These are phyloP conservation scores for Begonia peltatifolia DNA, from an alignment of 306 rosid species.

Conservation along the genomic window DNA sequence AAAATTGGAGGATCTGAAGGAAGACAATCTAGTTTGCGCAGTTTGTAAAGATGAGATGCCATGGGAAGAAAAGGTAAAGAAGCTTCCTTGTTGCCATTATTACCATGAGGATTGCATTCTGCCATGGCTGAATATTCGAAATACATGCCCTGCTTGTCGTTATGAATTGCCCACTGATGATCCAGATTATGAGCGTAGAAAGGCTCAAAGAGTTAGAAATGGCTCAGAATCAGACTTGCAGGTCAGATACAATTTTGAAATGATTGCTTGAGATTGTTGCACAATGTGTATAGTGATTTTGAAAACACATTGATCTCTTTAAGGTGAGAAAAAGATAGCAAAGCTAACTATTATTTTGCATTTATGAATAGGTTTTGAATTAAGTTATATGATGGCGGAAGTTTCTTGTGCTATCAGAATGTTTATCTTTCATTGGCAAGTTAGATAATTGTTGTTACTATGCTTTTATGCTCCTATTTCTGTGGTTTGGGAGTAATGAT, in stretches of 20 bases:
- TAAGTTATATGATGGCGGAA: neutral
- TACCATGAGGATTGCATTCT: slow-evolving; percentile 81
- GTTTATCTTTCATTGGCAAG: neutral
- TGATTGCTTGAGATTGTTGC: slow-evolving; percentile 25
- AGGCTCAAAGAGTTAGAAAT: slow-evolving; percentile 24
- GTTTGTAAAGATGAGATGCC: slow-evolving; percentile 59
- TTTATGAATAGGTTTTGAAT: neutral
- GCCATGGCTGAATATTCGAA: slow-evolving; percentile 78
- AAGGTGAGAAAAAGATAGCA: slow-evolving; percentile 9
- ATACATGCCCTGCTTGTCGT: slow-evolving; percentile 87
- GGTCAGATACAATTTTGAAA: slow-evolving; percentile 26
- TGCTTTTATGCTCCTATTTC: slow-evolving; percentile 11
- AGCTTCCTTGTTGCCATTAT: slow-evolving; percentile 73
- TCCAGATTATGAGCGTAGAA: slow-evolving; percentile 62
- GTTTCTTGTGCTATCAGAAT: neutral
- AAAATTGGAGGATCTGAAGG: slow-evolving; percentile 37
- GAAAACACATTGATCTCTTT: slow-evolving; percentile 14
- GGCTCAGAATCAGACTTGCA: slow-evolving; percentile 24
- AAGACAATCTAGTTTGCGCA: slow-evolving; percentile 46
- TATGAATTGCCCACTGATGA: slow-evolving; percentile 80
- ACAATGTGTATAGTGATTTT: slow-evolving; percentile 21
- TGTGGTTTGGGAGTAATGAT: neutral
- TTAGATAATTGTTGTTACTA: neutral
- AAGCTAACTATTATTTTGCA: neutral
- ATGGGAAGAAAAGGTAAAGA: slow-evolving; percentile 58